Evolutionary conservation across 2,329 filamentous ascomycete genomes (phyloP).

Genomic region (Aspergillus quadrilineatus): DNA sequence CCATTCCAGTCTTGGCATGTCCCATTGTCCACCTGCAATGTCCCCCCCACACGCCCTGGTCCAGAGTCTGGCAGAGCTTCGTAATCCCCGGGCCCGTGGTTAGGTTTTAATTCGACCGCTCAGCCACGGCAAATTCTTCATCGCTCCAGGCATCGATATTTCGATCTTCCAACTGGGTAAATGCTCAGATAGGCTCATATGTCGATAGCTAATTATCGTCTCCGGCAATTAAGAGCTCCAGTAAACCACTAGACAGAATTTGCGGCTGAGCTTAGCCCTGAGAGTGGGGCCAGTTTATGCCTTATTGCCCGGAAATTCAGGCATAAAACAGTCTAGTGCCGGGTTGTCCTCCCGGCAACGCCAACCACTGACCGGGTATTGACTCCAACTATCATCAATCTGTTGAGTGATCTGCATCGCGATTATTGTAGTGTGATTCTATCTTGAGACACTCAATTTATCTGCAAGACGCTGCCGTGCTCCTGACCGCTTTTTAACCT

Average conservation of each 20-base stretch:
- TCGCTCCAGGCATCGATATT: slow-evolving; percentile 4
- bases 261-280: slow-evolving; percentile 2
- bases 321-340: not conserved
- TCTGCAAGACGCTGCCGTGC: too few relatives aligned
- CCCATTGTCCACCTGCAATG: not conserved
- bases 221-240: not conserved
- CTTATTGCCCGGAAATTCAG: not conserved
- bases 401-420: too few relatives aligned
- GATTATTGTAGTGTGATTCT: too few relatives aligned
- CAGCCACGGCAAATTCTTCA: not conserved
- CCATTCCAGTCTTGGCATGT: not conserved
- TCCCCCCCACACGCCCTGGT: not conserved
- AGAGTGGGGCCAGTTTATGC: not conserved
- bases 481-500: too few relatives aligned
- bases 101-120: not conserved
- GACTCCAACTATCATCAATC: too few relatives aligned
- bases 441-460: not conserved
- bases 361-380: not conserved
- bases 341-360: not conserved
- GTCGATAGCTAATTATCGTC: not conserved
- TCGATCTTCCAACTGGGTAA: not conserved
- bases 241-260: too few relatives aligned
- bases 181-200: not conserved
- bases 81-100: not conserved
- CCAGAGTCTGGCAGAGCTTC: not conserved